phyloP scores from a whole-genome alignment of 257 asterid genomes.

The Voacanga thouarsii region DNA sequence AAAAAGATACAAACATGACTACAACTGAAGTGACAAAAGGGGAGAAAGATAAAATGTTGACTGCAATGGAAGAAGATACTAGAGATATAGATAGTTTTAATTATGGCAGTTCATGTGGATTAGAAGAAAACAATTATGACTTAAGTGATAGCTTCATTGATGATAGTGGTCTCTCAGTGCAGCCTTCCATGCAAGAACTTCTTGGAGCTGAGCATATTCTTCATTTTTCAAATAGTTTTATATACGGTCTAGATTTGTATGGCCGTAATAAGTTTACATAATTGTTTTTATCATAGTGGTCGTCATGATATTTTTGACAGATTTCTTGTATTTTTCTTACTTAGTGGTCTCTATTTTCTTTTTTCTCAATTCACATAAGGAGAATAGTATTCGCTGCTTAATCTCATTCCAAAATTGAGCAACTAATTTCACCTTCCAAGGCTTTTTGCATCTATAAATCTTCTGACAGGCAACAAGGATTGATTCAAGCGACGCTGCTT shows the following conservation, averaged over 20 bases:
- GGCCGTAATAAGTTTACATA: too few species aligned
- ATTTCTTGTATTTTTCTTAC: too few species aligned
- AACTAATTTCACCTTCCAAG: not conserved
- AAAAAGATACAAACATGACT: not conserved
- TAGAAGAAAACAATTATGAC: not conserved
- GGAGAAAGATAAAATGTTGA: not conserved
- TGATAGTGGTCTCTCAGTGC: too few species aligned
- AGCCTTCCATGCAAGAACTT: too few species aligned
- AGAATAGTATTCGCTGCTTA: not conserved
- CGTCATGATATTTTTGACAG: too few species aligned
- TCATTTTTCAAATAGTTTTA: too few species aligned
- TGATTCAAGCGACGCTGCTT: not conserved
- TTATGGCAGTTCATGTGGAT: not conserved
- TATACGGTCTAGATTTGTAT: too few species aligned
- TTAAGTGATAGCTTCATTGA: too few species aligned
- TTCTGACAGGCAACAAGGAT: not conserved
- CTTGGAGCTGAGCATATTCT: too few species aligned
- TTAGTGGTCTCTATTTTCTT: not conserved
- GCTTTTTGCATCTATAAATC: not conserved
- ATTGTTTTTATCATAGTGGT: too few species aligned
- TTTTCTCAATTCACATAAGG: not conserved
- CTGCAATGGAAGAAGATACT: slow-evolving; percentile 2
- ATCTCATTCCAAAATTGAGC: not conserved
- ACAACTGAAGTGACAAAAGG: not conserved
- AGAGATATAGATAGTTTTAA: slow-evolving; percentile 3